Base-by-base conservation (phyloP, 1,139 yeast genomes). In the Yamadazyma membranifaciens region DNA sequence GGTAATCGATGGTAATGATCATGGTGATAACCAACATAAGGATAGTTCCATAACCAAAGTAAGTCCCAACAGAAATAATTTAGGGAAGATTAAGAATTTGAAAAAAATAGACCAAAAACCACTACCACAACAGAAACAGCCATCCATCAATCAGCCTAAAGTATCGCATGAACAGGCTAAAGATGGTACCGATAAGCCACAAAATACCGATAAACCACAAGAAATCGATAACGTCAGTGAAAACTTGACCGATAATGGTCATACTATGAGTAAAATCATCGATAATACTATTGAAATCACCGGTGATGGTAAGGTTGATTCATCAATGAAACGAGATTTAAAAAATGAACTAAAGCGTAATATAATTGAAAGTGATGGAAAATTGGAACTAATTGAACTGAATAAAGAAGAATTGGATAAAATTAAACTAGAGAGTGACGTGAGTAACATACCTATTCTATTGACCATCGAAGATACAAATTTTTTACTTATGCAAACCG, bases 401-500 rank as follows among this genome's bases (percentile, higher is more conserved):
- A 31, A 16, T 20, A 31, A 31, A 31, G 12, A 31, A 10, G 33
- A 31, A 31, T 31, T 31, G n/a, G 10, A 31, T 31, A 31, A 31
- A 14, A 20, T 11, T 14, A 31, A 16, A 31, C 15, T 31, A 20
- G 25, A 14, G 7, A 27, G 4, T 25, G 20, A 13, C 13, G 12
- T 35, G 5, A 13, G 4, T 9, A 22, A 33, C 16, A 35, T 33
- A 6, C 65, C 65, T 2, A 45, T 61, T 6, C 45, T 55, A 4
- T 32, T 61, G 7, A 47, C 40, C 15, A 44, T 62, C 6, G 54
- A 52, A 7, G 60, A 53, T 27, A 48, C 58, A 1, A 55, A 59
- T n/a, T 63, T 61, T 43, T 48, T 61, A 12, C 43, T 65, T 20
- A 46, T 56, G 3, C 67, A 60, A 6, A 45, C 49, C n/a, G 46